Conservation (phyloP, 495 filamentous ascomycete species). For the Aspergillus haitiensis region DNA sequence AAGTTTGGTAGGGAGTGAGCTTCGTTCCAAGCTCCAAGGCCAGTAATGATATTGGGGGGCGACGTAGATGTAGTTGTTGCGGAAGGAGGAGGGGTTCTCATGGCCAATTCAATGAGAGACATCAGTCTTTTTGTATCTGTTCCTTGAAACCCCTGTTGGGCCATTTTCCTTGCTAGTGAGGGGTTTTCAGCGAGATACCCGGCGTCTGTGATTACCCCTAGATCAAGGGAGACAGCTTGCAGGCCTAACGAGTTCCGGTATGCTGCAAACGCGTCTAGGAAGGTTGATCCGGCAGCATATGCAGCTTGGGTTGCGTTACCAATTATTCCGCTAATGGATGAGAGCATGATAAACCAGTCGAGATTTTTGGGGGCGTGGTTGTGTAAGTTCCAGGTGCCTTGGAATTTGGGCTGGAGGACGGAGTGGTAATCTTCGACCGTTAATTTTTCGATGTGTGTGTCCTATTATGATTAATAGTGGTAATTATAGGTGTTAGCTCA, state of each 20-base stretch:
- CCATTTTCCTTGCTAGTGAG: slow-evolving; percentile 29
- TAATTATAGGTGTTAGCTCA: no score
- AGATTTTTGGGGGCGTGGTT: slow-evolving; percentile 29
- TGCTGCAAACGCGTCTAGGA: slow-evolving; percentile 39
- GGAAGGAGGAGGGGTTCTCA: slow-evolving; percentile 10
- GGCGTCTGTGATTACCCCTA: slow-evolving; percentile 56
- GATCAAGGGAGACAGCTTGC: slow-evolving; percentile 49
- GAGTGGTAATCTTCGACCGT: slow-evolving; percentile 22
- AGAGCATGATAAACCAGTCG: slow-evolving; percentile 53
- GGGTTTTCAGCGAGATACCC: slow-evolving; percentile 52
- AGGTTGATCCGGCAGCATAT: slow-evolving; percentile 52
- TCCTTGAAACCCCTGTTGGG: slow-evolving; percentile 30
- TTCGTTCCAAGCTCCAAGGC: slow-evolving; percentile 31
- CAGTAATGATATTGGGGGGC: slow-evolving; percentile 29
- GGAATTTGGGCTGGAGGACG: slow-evolving; percentile 39
- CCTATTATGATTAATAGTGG: slow-evolving; percentile 13
- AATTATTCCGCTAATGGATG: slow-evolving; percentile 36
- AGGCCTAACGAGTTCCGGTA: slow-evolving; percentile 29
- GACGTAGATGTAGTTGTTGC: neutral
- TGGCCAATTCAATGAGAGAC: slow-evolving; percentile 25
- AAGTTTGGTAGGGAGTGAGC: slow-evolving; percentile 28
- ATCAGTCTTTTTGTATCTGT: slow-evolving; percentile 26
- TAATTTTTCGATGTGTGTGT: slow-evolving; percentile 31
- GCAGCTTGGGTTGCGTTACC: slow-evolving; percentile 49
- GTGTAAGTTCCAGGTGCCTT: slow-evolving; percentile 34